phyloP scores from a whole-genome alignment of 495 filamentous ascomycete species.

The Aspergillus nanangensis region DNA sequence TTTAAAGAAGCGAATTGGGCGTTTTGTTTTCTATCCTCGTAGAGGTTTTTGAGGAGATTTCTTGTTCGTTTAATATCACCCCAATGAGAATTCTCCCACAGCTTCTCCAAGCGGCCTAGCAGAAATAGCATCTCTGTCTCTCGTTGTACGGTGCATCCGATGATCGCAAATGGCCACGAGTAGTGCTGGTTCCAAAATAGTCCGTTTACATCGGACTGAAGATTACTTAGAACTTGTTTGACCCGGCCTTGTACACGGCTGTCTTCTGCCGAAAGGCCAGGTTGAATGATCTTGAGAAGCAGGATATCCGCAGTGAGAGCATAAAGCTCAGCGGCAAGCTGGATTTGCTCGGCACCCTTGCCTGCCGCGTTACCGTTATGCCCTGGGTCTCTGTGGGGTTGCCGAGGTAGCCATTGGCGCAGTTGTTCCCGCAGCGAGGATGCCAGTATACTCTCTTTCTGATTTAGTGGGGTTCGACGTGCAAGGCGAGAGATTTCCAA shows the following conservation, averaged over 20 bases:
- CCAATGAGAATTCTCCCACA: slow-evolving; percentile 4
- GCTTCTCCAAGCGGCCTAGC: not conserved
- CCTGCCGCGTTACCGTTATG: not conserved
- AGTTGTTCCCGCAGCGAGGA: not conserved
- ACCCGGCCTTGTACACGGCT: not conserved
- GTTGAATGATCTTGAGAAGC: slow-evolving; percentile 1
- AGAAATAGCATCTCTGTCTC: slow-evolving; percentile 2
- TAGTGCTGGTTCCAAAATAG: slow-evolving; percentile 5
- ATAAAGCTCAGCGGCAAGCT: not conserved
- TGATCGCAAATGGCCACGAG: slow-evolving; percentile 2
- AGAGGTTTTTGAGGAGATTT: not conserved
- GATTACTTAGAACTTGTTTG: slow-evolving; percentile 1
- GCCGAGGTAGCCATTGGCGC: not conserved
- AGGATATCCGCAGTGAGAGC: slow-evolving; percentile 1
- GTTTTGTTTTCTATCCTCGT: not conserved
- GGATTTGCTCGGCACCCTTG: not conserved
- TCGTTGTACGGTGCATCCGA: not conserved
- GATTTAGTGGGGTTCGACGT: not conserved
- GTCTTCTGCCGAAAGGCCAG: not conserved
- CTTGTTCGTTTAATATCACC: slow-evolving; percentile 2
- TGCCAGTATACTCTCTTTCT: not conserved
- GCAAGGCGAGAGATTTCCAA: not conserved
- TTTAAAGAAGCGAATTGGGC: not conserved
- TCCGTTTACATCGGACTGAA: slow-evolving; percentile 1
- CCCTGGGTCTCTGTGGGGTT: not conserved